Percentiles rank a stretch among this genome's conserved stretches.
Evolutionary conservation across 148 eudicot genomes (phyloP).

Genomic region (Rheum nobile): DNA sequence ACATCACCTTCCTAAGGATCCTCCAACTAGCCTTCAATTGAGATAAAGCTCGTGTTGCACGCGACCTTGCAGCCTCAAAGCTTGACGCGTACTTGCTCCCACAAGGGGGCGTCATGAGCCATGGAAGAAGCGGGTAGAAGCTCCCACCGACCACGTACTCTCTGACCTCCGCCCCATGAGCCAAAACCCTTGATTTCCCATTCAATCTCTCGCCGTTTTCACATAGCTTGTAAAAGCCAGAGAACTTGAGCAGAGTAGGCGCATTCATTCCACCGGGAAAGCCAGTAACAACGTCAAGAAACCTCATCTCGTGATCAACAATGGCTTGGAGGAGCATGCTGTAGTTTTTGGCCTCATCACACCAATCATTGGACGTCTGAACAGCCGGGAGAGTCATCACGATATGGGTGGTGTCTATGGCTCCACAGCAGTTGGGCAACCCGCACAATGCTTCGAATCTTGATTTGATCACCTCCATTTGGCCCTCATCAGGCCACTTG

Average conservation of each 20-base stretch:
- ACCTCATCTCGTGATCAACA: slow-evolving; percentile 73
- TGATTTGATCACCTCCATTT: slow-evolving; percentile 52
- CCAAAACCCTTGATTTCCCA: slow-evolving; percentile 21
- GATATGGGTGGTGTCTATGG: slow-evolving; percentile 76
- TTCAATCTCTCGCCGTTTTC: slow-evolving; percentile 60
- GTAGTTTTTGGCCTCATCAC: slow-evolving; percentile 65
- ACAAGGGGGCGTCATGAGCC: slow-evolving; percentile 76
- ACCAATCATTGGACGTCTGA: slow-evolving; percentile 91
- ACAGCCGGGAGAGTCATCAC: slow-evolving; percentile 93
- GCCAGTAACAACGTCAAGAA: slow-evolving; percentile 92
- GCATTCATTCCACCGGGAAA: slow-evolving; percentile 92
- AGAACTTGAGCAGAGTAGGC: slow-evolving; percentile 50
- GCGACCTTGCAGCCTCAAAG: slow-evolving; percentile 58
- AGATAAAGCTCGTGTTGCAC: slow-evolving; percentile 61
- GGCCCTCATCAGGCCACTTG: slow-evolving; percentile 56
- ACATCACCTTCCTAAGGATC: slow-evolving; percentile 92
- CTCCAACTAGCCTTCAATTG: slow-evolving; percentile 84
- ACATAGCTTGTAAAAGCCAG: slow-evolving; percentile 70
- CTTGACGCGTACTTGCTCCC: slow-evolving; percentile 11
- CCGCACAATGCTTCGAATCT: slow-evolving; percentile 45
- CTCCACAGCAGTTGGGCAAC: slow-evolving; percentile 89
- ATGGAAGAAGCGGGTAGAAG: slow-evolving; percentile 80
- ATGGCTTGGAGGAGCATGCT: slow-evolving; percentile 89
- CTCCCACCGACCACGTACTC: slow-evolving; percentile 71
- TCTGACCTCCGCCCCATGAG: slow-evolving; percentile 37